Evolutionary conservation across 208 protist genomes (phyloP), one percentile per base, ranked within the genome.

Genomic region (Wallacemonas collosoma): DNA sequence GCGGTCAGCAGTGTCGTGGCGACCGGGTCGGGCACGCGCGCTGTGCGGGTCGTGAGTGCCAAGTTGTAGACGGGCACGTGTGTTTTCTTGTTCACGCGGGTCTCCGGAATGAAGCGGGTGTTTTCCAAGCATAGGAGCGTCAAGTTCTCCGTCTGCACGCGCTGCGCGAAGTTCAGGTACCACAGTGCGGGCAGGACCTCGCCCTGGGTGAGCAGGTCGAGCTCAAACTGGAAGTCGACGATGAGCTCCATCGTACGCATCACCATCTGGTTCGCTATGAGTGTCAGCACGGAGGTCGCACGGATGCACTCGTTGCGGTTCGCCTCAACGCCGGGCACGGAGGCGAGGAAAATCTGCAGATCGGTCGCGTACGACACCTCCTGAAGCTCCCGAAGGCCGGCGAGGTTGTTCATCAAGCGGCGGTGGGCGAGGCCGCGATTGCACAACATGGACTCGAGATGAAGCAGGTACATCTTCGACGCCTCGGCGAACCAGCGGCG

Each of bases 401-500:
- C 64, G 70, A 95, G 76, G 47, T 64, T 41, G 68, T 93, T 93
- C 81, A 93, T 90, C 54, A 95, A 74, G 39, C 87, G 86, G 57
- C 85, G 86, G 74, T 95, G 90, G 3, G 88, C 82, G 36, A 93
- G 77, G 17, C 90, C 90, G 64, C 90, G 90, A 71, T 90, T 95
- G 84, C 90, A 95, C 51, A 95, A 80, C 90, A 95, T 92, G 38
- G 81, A 81, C 81, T 95, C 90, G 7, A 93, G 72, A 65, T 93
- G 83, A 44, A 91, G 68, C 1, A 95, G 74, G 71, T 90, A 93
- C 40, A 77, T 70, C 82, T 86, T 90, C 70, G 79, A 76, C 68
- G 86, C 85, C 77, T 91, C 87, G 14, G 66, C 62, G 15, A 74
- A 78, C 88, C 90, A 95, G 54, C 75, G 77, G 45, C 77, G 81